Percentiles rank a stretch among this genome's conserved stretches.
These are phyloP conservation scores for Cytospora chrysosperma DNA, from an alignment of 2,329 filamentous ascomycete genomes.

Conservation along the genomic window DNA sequence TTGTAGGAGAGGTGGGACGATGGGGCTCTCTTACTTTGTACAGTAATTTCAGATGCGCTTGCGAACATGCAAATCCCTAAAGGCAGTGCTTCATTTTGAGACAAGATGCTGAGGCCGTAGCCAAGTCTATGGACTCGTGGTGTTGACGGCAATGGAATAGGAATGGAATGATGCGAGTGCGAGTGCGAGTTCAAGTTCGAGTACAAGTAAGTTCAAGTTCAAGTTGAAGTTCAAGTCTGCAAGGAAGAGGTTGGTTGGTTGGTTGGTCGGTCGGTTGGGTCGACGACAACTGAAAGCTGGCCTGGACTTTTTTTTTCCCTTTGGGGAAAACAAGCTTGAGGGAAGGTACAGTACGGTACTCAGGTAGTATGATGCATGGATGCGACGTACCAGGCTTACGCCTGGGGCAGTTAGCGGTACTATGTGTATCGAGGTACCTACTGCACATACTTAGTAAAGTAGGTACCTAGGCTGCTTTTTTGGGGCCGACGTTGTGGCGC, in stretches of 20 bases:
- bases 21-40: slow-evolving; percentile 19
- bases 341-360: too few species aligned
- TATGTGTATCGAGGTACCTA: neutral
- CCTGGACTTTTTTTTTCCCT: slow-evolving; percentile 22
- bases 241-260: neutral
- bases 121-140: slow-evolving; percentile 19
- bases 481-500: neutral
- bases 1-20: neutral
- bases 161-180: slow-evolving; percentile 6
- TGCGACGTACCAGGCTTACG: neutral
- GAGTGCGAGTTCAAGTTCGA: neutral
- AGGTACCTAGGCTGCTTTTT: neutral
- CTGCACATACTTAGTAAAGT: neutral
- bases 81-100: slow-evolving; percentile 23
- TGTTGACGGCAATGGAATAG: slow-evolving; percentile 4
- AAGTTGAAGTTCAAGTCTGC: neutral
- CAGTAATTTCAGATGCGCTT: slow-evolving; percentile 17
- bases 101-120: slow-evolving; percentile 14
- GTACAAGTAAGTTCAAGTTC: neutral
- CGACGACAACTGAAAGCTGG: slow-evolving; percentile 14
- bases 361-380: neutral
- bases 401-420: too few species aligned
- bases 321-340: neutral
- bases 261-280: neutral
- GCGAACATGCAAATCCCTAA: slow-evolving; percentile 19